A percentile compares a stretch with the other conserved stretches of the same genome.
phyloP scores from a whole-genome alignment of 2,329 filamentous ascomycete species.

The Diaporthe destruens region DNA sequence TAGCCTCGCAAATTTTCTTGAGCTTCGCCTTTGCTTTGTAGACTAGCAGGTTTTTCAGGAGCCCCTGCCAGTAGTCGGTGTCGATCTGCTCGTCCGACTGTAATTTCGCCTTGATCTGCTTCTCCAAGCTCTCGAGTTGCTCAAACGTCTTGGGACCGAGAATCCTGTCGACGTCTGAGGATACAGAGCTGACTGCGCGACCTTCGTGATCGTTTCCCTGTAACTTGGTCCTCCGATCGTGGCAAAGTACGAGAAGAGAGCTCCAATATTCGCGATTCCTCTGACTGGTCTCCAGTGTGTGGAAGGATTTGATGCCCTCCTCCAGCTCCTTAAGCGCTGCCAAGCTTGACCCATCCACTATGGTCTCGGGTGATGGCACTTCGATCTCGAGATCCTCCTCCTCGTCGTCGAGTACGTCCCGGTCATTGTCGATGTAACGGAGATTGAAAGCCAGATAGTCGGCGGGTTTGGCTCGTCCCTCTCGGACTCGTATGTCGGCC shows the following conservation, averaged over 20 bases:
- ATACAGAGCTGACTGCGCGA: slow-evolving; percentile 84
- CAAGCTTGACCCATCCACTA: slow-evolving; percentile 79
- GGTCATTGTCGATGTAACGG: slow-evolving; percentile 86
- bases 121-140: slow-evolving; percentile 88
- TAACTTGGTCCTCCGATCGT: slow-evolving; percentile 77
- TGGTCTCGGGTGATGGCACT: slow-evolving; percentile 82
- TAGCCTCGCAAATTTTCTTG: slow-evolving; percentile 80
- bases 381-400: slow-evolving; percentile 80
- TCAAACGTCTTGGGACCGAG: slow-evolving; percentile 86
- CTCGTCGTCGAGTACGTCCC: slow-evolving; percentile 87
- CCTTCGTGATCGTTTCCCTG: slow-evolving; percentile 73
- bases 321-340: slow-evolving; percentile 80
- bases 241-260: slow-evolving; percentile 86
- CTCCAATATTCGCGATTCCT: slow-evolving; percentile 93
- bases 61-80: slow-evolving; percentile 96
- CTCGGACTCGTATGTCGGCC: slow-evolving; percentile 92
- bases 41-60: slow-evolving; percentile 84
- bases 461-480: slow-evolving; percentile 90
- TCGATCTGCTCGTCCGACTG: slow-evolving; percentile 92
- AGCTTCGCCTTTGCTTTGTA: slow-evolving; percentile 94
- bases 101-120: slow-evolving; percentile 87
- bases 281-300: slow-evolving; percentile 81
- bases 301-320: slow-evolving; percentile 83
- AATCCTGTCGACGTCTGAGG: slow-evolving; percentile 88
- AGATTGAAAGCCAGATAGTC: slow-evolving; percentile 94